Evolutionary conservation across 1,284 basidiomycete genomes (phyloP).

Genomic region (Amylostereum areolatum): DNA sequence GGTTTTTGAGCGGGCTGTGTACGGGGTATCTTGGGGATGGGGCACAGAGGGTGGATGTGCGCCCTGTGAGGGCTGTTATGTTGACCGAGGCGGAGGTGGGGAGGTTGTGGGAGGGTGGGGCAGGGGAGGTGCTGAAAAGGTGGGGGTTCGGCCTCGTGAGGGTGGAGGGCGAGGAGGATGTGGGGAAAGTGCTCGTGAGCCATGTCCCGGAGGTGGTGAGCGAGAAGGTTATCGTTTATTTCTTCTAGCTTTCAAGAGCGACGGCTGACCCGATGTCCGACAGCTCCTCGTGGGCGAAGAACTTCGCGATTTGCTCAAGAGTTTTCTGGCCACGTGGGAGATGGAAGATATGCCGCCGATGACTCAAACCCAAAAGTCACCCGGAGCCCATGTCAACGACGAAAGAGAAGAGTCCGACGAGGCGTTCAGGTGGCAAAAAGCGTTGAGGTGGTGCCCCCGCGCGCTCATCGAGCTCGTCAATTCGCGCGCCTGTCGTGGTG

Average conservation of each 20-base stretch:
- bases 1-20: constrained; percentile 69
- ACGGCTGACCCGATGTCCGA: constrained; percentile 2
- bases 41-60: constrained; percentile 35
- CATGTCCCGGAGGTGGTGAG: constrained; percentile 59
- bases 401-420: constrained; percentile 15
- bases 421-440: constrained; percentile 57
- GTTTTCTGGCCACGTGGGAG: constrained; percentile 47
- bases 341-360: constrained; percentile 6
- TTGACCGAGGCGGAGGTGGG: constrained; percentile 58
- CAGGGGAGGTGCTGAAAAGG: constrained; percentile 40
- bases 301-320: constrained; percentile 62
- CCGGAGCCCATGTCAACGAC: neutral
- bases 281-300: constrained; percentile 63
- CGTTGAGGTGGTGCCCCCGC: constrained; percentile 73
- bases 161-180: constrained; percentile 24
- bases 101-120: constrained; percentile 34
- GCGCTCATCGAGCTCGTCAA: constrained; percentile 80
- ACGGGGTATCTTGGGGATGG: constrained; percentile 47
- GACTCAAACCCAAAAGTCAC: neutral
- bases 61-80: constrained; percentile 51
- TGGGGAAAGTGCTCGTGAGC: constrained; percentile 52
- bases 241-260: neutral
- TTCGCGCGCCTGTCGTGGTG: constrained; percentile 90
- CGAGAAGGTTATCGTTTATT: constrained; percentile 52
- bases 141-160: constrained; percentile 71